Evolutionary conservation across 2,329 filamentous ascomycete genomes (phyloP).

Genomic region (Colletotrichum sp.): DNA sequence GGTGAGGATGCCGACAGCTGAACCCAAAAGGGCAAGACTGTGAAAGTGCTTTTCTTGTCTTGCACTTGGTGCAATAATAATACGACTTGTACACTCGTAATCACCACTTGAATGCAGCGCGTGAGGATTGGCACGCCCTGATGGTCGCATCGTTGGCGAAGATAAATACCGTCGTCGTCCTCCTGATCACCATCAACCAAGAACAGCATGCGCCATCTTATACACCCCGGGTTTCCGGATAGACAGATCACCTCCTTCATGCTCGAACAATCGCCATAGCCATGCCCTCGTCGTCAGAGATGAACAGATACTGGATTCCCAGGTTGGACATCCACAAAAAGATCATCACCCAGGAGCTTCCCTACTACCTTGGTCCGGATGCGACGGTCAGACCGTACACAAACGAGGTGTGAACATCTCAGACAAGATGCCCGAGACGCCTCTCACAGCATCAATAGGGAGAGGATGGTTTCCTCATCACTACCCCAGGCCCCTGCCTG

Average conservation of each 20-base stretch:
- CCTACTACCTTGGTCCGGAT: slow-evolving; percentile 62
- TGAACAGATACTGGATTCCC: slow-evolving; percentile 68
- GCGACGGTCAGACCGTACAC: slow-evolving; percentile 63
- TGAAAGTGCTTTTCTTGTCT: slow-evolving; percentile 12
- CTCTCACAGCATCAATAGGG: slow-evolving; percentile 43
- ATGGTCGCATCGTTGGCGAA: background rate
- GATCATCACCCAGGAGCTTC: slow-evolving; percentile 63
- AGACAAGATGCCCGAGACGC: slow-evolving; percentile 16
- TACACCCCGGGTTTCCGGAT: background rate
- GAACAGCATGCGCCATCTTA: background rate
- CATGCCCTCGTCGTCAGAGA: slow-evolving; percentile 28
- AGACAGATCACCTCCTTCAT: background rate
- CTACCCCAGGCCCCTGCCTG: slow-evolving; percentile 60
- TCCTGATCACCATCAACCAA: slow-evolving; percentile 8
- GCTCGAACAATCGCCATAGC: background rate
- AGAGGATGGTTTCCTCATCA: slow-evolving; percentile 66
- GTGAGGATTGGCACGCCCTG: slow-evolving; percentile 2
- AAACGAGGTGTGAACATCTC: slow-evolving; percentile 50
- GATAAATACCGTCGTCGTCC: slow-evolving; percentile 21
- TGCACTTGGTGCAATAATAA: slow-evolving; percentile 12
- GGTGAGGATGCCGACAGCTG: slow-evolving; percentile 16
- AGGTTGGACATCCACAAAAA: slow-evolving; percentile 65
- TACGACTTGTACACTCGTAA: slow-evolving; percentile 9
- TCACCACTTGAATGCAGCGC: background rate
- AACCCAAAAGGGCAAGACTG: slow-evolving; percentile 10